Evolutionary conservation across 176 grass and related monocot species (phyloP).

Genomic region (Aegilops umbellulata): DNA sequence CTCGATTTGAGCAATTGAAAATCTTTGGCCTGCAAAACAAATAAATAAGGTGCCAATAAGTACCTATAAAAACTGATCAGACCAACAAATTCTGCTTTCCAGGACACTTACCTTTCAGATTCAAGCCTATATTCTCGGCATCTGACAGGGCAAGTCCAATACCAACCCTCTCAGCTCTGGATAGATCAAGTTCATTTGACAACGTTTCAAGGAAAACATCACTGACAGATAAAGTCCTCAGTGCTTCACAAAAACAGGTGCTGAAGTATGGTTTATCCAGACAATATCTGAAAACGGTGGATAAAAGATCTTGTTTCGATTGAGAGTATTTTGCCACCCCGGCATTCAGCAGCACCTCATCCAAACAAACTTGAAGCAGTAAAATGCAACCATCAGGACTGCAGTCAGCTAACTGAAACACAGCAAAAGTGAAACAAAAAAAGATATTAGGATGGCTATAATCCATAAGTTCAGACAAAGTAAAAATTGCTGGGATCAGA

Average conservation of each 20-base stretch:
- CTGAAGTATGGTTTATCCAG: constrained; percentile 68
- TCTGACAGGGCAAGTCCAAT: constrained; percentile 79
- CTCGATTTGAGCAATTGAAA: constrained; percentile 70
- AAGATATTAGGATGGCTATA: constrained; percentile 24
- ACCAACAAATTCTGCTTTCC: not conserved
- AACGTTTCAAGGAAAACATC: constrained; percentile 69
- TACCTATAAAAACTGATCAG: not conserved
- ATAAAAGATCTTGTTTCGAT: constrained; percentile 45
- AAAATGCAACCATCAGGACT: constrained; percentile 64
- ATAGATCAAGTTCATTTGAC: constrained; percentile 65
- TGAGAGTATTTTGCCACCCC: constrained; percentile 33
- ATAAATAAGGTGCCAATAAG: constrained; percentile 4
- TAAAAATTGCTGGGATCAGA: not conserved
- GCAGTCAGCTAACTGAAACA: constrained; percentile 65
- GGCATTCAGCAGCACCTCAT: constrained; percentile 50
- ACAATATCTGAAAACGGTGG: constrained; percentile 63
- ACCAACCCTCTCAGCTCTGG: constrained; percentile 62
- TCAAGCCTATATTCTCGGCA: constrained; percentile 64
- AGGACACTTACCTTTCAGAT: constrained; percentile 52
- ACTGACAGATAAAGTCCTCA: constrained; percentile 34
- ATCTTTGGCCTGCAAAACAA: constrained; percentile 62
- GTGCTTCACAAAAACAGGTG: constrained; percentile 71
- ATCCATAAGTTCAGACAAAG: constrained; percentile 1
- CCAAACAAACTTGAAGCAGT: constrained; percentile 74
- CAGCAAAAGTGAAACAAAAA: not conserved